phyloP scores from a whole-genome alignment of 352 stramenopile species.

The Phytophthora rubi region DNA sequence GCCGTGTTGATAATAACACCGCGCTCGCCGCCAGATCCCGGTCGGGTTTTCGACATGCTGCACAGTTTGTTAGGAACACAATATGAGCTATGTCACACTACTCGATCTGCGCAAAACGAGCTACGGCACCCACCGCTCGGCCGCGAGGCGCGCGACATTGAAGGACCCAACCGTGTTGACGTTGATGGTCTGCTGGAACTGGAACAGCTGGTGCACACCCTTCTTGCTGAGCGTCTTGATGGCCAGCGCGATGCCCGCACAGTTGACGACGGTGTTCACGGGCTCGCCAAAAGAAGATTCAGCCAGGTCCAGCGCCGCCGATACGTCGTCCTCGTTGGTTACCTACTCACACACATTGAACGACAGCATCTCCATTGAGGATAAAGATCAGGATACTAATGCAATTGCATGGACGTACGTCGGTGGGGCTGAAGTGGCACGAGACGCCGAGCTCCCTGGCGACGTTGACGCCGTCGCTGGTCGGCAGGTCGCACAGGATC shows the following conservation, averaged over 20 bases:
- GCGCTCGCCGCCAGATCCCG: conserved; percentile 83
- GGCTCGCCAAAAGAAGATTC: conserved; percentile 92
- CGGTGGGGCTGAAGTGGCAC: conserved; percentile 82
- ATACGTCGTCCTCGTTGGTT: conserved; percentile 90
- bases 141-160: conserved; percentile 96
- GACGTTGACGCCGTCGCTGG: conserved; percentile 79
- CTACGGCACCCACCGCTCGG: conserved; percentile 77
- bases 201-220: conserved; percentile 89
- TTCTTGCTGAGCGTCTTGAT: conserved; percentile 94
- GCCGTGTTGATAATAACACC: conserved; percentile 99
- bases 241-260: conserved; percentile 94
- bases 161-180: conserved; percentile 98
- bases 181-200: conserved; percentile 95
- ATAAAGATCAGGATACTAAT: not conserved
- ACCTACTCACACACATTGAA: conserved; percentile 61
- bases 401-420: conserved; percentile 42
- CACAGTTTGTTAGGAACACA: not conserved
- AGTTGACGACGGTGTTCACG: conserved; percentile 96
- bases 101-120: not conserved
- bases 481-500: conserved; percentile 92
- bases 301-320: conserved; percentile 90
- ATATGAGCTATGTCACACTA: not conserved
- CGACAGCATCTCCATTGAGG: not conserved
- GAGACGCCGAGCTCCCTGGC: conserved; percentile 78
- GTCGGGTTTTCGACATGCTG: conserved; percentile 87